Conservation (phyloP, 495 filamentous ascomycete species). For the Xylaria bambusicola region DNA sequence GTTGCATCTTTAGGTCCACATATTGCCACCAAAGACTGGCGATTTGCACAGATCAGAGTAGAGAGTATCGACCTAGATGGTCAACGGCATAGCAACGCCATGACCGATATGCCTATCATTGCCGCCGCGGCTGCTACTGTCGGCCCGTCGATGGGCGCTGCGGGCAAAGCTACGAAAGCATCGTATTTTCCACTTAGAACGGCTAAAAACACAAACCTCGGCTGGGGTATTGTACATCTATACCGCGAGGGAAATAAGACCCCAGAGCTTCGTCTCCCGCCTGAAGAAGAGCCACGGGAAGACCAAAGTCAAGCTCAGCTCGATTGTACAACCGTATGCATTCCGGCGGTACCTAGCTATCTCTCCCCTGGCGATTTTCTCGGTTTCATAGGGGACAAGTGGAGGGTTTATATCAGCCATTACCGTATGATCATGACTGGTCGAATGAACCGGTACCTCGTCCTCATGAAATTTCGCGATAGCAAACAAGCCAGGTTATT, state of each 20-base stretch:
- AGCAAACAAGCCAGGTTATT: slow-evolving; percentile 72
- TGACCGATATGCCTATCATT: slow-evolving; percentile 18
- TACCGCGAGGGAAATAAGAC: slow-evolving; percentile 85
- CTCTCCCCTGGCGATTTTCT: slow-evolving; percentile 88
- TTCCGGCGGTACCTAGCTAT: slow-evolving; percentile 92
- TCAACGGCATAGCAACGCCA: slow-evolving; percentile 14
- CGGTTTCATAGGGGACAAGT: slow-evolving; percentile 89
- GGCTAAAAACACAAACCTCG: slow-evolving; percentile 71
- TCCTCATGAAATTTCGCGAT: slow-evolving; percentile 92
- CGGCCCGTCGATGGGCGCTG: slow-evolving; percentile 46
- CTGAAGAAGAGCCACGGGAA: slow-evolving; percentile 14
- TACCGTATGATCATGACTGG: slow-evolving; percentile 93
- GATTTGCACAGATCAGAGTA: slow-evolving; percentile 46
- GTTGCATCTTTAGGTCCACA: slow-evolving; percentile 38
- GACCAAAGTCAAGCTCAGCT: slow-evolving; percentile 34
- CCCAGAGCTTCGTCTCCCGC: slow-evolving; percentile 48
- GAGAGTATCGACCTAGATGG: slow-evolving; percentile 43
- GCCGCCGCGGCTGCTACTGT: slow-evolving; percentile 43
- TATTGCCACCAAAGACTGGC: slow-evolving; percentile 48
- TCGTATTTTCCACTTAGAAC: slow-evolving; percentile 72
- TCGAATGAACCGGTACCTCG: slow-evolving; percentile 89
- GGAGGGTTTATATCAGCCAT: slow-evolving; percentile 85
- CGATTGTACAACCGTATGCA: slow-evolving; percentile 87
- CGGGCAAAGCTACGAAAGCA: slow-evolving; percentile 63
- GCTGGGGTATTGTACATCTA: slow-evolving; percentile 92